A percentile compares a stretch with the other conserved stretches of the same genome.
These are phyloP conservation scores for Ogataea methanolica DNA, from an alignment of 805 yeast genomes.

Conservation along the genomic window DNA sequence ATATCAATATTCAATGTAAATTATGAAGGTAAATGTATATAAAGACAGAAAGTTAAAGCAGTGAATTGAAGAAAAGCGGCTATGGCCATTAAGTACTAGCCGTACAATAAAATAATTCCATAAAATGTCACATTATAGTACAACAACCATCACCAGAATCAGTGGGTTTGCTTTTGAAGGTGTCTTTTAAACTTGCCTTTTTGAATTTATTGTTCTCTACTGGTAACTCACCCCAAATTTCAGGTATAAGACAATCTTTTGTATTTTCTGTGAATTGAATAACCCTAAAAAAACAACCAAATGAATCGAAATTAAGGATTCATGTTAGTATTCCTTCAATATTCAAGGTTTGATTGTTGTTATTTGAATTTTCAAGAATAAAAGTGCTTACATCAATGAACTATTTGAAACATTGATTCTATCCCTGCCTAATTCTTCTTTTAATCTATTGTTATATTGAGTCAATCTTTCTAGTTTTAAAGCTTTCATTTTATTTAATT, in stretches of 20 bases:
- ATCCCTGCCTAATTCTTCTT: constrained; percentile 46
- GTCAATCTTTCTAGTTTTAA: constrained; percentile 58
- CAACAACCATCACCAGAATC: constrained; percentile 21
- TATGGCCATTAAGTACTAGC: too few relatives aligned
- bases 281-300: constrained; percentile 21
- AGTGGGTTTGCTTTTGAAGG: neutral
- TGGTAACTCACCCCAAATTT: constrained; percentile 36
- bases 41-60: neutral
- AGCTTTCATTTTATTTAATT: constrained; percentile 38
- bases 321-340: neutral
- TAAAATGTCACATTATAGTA: constrained; percentile 21
- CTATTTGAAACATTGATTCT: constrained; percentile 65
- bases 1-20: neutral
- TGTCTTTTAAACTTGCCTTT: constrained; percentile 16
- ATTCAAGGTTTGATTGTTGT: neutral
- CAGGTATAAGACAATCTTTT: constrained; percentile 44
- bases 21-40: too few relatives aligned
- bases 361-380: constrained; percentile 9
- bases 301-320: constrained; percentile 2
- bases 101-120: too few relatives aligned
- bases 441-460: constrained; percentile 51
- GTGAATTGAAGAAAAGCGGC: neutral
- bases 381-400: constrained; percentile 34
- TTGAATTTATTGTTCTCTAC: constrained; percentile 33
- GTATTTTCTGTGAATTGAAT: constrained; percentile 39